Conservation (phyloP, 2,329 filamentous ascomycete species). For the Microcera coccophila region DNA sequence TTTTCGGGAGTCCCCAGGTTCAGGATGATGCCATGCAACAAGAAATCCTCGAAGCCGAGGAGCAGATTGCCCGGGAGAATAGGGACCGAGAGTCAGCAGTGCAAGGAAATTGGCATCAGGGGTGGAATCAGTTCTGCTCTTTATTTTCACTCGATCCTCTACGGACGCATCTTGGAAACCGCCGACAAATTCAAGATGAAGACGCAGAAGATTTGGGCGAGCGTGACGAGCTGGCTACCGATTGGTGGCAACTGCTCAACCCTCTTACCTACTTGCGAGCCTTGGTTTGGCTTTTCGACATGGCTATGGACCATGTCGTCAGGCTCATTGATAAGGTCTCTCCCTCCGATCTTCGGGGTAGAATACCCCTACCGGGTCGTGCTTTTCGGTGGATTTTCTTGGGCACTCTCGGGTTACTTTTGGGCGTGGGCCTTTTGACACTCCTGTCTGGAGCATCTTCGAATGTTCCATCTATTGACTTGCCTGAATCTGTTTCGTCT, state of each 20-base stretch:
- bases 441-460: conserved; percentile 2
- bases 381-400: conserved; percentile 1
- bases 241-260: conserved; percentile 28
- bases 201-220: conserved; percentile 8
- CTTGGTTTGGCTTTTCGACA: conserved; percentile 22
- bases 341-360: conserved; percentile 2
- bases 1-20: background rate
- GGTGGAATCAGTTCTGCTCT: conserved; percentile 21
- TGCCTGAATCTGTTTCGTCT: background rate
- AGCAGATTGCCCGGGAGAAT: background rate
- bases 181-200: conserved; percentile 7
- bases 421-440: conserved; percentile 3
- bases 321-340: conserved; percentile 15
- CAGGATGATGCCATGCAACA: conserved; percentile 15
- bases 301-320: conserved; percentile 17
- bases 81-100: background rate
- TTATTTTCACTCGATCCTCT: conserved; percentile 16
- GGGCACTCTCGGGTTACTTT: conserved; percentile 2
- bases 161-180: conserved; percentile 1
- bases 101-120: conserved; percentile 13
- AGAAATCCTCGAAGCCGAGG: conserved; percentile 17
- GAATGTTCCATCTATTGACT: background rate
- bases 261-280: conserved; percentile 31
- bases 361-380: background rate
- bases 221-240: conserved; percentile 9